phyloP scores from a whole-genome alignment of 169 alveolate genomes.

The Amoebophrya sp. region DNA sequence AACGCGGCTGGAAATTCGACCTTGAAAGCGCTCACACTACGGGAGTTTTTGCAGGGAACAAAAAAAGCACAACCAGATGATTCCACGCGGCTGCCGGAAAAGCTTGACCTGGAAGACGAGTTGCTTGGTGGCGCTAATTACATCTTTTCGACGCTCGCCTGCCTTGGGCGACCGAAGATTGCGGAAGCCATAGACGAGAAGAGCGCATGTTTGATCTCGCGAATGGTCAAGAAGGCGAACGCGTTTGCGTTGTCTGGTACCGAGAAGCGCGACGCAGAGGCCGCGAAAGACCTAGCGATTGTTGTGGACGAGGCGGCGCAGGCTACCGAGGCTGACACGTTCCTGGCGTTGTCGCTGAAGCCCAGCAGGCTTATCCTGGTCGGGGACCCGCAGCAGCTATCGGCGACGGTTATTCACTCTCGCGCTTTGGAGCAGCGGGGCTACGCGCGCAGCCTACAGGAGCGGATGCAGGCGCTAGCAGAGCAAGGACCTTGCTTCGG shows the following conservation, averaged over 20 bases:
- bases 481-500: too few species aligned
- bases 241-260: too few species aligned
- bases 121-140: neutral
- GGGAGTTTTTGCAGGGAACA: neutral
- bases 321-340: constrained; percentile 57
- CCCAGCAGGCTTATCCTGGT: constrained; percentile 65
- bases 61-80: neutral
- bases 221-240: too few species aligned
- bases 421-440: neutral
- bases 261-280: neutral
- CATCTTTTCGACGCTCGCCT: neutral
- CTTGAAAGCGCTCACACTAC: neutral
- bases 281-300: neutral
- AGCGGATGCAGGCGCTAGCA: too few species aligned
- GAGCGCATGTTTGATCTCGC: too few species aligned
- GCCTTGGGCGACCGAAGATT: neutral
- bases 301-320: constrained; percentile 71
- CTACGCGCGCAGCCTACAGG: neutral
- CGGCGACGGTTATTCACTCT: constrained; percentile 63
- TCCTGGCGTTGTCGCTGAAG: constrained; percentile 52
- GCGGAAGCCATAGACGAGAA: too few species aligned
- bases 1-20: neutral
- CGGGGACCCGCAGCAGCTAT: constrained; percentile 73
- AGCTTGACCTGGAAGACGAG: neutral
- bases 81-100: neutral